Evolutionary conservation across 768 basidiomycete species (phyloP).

Genomic region (Amanita exitialis): DNA sequence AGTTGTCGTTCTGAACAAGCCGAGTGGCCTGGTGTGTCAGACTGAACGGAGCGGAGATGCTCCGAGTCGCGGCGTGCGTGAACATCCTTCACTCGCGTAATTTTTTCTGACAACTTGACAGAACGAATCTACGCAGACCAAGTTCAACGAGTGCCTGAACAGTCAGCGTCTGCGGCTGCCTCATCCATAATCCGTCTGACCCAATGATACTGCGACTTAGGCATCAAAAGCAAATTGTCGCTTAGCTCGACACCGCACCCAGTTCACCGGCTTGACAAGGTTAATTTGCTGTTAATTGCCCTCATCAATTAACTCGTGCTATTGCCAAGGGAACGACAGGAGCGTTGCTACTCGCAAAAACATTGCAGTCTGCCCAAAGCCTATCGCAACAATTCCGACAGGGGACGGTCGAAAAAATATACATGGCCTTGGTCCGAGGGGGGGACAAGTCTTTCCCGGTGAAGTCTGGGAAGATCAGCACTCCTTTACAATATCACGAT

Average conservation of each 20-base stretch:
- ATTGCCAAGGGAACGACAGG: conserved; percentile 49
- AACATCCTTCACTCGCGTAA: not conserved
- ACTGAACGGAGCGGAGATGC: conserved; percentile 13
- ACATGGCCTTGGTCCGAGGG: conserved; percentile 55
- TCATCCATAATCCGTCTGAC: not conserved
- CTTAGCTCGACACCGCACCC: conserved; percentile 30
- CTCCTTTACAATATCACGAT: conserved; percentile 29
- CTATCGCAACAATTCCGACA: conserved; percentile 45
- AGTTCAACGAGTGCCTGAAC: conserved; percentile 3
- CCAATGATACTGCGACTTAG: not conserved
- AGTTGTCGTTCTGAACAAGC: conserved; percentile 51
- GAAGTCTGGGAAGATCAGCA: conserved; percentile 30
- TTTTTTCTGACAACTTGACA: not conserved
- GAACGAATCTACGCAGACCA: not conserved
- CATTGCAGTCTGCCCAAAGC: conserved; percentile 29
- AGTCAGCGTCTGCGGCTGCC: not conserved
- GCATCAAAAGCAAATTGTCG: conserved; percentile 20
- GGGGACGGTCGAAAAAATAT: conserved; percentile 42
- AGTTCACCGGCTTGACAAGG: conserved; percentile 64
- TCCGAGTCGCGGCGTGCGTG: not conserved
- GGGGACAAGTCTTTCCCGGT: conserved; percentile 33
- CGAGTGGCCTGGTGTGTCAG: conserved; percentile 48
- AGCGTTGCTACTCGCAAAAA: conserved; percentile 44
- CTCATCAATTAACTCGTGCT: not conserved
- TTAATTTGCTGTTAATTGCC: conserved; percentile 11